Conservation (phyloP, 1,284 basidiomycete species). For the Boletus holoroseus region DNA sequence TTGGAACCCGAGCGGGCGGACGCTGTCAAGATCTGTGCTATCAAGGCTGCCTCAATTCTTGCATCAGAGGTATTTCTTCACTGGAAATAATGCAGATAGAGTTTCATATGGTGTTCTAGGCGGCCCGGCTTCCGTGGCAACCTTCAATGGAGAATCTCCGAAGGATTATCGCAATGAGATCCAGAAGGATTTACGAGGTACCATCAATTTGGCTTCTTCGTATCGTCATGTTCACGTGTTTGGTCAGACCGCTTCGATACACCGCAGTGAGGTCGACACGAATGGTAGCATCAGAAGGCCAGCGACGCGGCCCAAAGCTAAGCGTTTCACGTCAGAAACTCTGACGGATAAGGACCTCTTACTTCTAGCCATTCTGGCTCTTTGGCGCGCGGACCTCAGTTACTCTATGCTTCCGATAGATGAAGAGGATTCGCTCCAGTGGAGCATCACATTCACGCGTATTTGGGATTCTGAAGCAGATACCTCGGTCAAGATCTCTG, state of each 20-base stretch:
- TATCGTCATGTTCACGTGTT: constrained; percentile 8
- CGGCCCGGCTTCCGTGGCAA: constrained; percentile 54
- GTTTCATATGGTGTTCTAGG: constrained; percentile 35
- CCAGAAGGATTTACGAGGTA: constrained; percentile 56
- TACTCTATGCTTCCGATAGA: constrained; percentile 41
- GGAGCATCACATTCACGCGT: constrained; percentile 44
- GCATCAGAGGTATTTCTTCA: constrained; percentile 27
- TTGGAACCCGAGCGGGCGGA: constrained; percentile 73
- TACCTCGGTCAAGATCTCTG: constrained; percentile 57
- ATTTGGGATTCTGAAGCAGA: constrained; percentile 62
- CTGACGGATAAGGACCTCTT: constrained; percentile 62
- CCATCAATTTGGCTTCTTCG: constrained; percentile 12
- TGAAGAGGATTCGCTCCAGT: constrained; percentile 39
- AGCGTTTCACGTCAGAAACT: constrained; percentile 51
- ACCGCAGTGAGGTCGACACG: constrained; percentile 53
- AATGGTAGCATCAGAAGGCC: constrained; percentile 51
- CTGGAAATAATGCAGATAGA: not conserved
- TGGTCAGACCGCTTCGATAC: constrained; percentile 42
- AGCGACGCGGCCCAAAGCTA: constrained; percentile 54
- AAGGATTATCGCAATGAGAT: constrained; percentile 41
- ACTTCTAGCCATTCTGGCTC: constrained; percentile 55
- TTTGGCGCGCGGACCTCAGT: constrained; percentile 56
- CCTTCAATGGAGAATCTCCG: constrained; percentile 46
- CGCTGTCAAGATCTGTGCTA: constrained; percentile 71
- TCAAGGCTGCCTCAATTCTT: constrained; percentile 51